A percentile compares a stretch with the other conserved stretches of the same genome.
Evolutionary conservation across 345 rosid species (phyloP).

Genomic region (Chamaenerion angustifolium): DNA sequence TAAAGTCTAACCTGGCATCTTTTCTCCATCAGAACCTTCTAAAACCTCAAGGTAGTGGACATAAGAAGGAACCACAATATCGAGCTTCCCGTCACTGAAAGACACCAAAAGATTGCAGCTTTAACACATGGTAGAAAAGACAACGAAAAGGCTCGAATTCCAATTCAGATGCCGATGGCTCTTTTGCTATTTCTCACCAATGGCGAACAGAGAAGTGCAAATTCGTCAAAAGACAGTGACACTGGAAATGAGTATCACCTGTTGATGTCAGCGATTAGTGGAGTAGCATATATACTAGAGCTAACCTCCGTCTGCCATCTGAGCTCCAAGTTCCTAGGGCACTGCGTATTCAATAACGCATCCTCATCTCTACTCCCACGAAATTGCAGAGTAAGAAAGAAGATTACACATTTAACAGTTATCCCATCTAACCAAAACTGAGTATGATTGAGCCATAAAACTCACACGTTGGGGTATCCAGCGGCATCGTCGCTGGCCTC

Average conservation of each 20-base stretch:
- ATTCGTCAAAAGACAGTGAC: too few relatives aligned
- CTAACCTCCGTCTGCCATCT: constrained; percentile 99
- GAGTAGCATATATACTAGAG: constrained; percentile 88
- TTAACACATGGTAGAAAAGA: background rate
- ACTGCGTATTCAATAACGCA: constrained; percentile 77
- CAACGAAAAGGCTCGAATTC: too few relatives aligned
- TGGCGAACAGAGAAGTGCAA: too few relatives aligned
- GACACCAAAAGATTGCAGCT: background rate
- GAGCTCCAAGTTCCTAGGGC: constrained; percentile 82
- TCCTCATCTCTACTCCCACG: constrained; percentile 57
- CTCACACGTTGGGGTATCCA: constrained; percentile 67
- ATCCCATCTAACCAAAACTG: background rate
- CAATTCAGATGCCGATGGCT: too few relatives aligned
- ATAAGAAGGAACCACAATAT: constrained; percentile 89
- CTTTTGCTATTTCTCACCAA: too few relatives aligned
- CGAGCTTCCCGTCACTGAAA: constrained; percentile 94
- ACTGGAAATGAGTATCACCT: constrained; percentile 22
- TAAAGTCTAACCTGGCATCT: constrained; percentile 68
- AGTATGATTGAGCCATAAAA: background rate
- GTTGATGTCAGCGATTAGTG: constrained; percentile 91
- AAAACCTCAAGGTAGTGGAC: constrained; percentile 97
- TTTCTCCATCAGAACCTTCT: constrained; percentile 98
- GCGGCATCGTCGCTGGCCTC: constrained; percentile 66
- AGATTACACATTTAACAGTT: background rate
- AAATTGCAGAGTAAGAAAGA: background rate